A percentile compares a stretch with the other conserved stretches of the same genome.
Evolutionary conservation across 139 green algal genomes (phyloP).

Genomic region (Monoraphidium neglectum): DNA sequence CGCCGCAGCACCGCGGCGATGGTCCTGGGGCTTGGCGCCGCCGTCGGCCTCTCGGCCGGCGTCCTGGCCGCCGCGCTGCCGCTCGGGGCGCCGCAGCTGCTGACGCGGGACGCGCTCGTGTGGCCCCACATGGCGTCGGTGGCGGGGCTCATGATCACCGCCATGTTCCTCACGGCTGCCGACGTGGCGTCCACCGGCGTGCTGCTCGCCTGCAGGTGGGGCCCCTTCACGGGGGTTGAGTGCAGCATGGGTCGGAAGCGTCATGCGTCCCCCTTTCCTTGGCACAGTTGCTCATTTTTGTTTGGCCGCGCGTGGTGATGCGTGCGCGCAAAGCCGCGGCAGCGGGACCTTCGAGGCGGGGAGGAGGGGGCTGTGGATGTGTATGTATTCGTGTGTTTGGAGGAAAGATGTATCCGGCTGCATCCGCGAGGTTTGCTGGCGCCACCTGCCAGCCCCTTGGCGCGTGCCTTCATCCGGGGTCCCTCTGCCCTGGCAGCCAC

Average conservation of each 20-base stretch:
- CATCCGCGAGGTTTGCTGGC: too few species aligned
- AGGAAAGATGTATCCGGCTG: too few species aligned
- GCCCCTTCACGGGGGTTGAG: neutral
- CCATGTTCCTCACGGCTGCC: conserved; percentile 58
- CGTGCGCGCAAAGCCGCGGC: too few species aligned
- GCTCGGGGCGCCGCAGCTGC: conserved; percentile 36
- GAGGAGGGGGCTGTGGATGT: too few species aligned
- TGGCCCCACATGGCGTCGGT: conserved; percentile 55
- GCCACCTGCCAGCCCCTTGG: too few species aligned
- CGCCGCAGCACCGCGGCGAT: conserved; percentile 22
- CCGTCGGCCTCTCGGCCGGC: conserved; percentile 35
- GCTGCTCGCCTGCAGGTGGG: conserved; percentile 42
- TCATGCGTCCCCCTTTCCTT: neutral
- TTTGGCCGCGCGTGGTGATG: too few species aligned
- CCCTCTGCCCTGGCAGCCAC: too few species aligned
- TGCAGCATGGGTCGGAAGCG: too few species aligned
- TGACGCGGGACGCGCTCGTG: conserved; percentile 53
- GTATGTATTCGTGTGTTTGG: too few species aligned
- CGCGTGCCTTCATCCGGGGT: too few species aligned
- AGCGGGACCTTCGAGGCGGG: too few species aligned
- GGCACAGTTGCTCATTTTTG: too few species aligned
- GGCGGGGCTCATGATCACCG: conserved; percentile 32
- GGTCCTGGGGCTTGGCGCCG: conserved; percentile 36
- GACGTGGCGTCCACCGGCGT: conserved; percentile 62
- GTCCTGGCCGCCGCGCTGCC: conserved; percentile 33